Evolutionary conservation across 1,284 basidiomycete species (phyloP), one percentile per base, ranked within the genome.

Genomic region (Naganishia liquefaciens): DNA sequence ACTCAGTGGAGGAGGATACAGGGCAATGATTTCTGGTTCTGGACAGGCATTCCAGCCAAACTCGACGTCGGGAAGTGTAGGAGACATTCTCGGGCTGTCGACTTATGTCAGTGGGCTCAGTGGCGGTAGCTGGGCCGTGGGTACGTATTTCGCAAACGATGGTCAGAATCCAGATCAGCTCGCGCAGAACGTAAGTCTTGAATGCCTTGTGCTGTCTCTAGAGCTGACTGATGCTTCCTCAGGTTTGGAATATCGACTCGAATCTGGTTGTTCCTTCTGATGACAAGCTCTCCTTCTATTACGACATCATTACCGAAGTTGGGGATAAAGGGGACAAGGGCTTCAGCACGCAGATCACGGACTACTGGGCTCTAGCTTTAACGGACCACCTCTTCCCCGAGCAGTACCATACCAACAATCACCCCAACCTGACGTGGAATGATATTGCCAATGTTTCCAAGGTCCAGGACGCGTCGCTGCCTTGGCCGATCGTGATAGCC

Each of bases 401-500:
- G 1, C 69, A 75, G 51, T 79, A 76, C 66, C 73, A 71, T 40
- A 66, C 76, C 13, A 67, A 64, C 54, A 74, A 72, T 43, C 70
- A 64, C 33, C 77, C 79, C 25, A 80, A 80, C 69, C 63, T 76
- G 49, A 78, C 77, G 9, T 69, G 76, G 23, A 70, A 73, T 25
- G 68, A 70, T n/a, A 49, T 73, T 6, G 70, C 74, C 25, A 67
- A 64, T 21, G 55, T 70, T 44, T 68, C 75, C 15, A 55, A 67
- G 27, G 65, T 71, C 2, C 65, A 19, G 60, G 75, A 74, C 60
- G 75, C 70, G 9, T 68, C 68, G 43, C 68, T 77, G 10, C 77
- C 77, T 33, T 70, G 75, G 69, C 76, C 81, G 1, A 79, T 83
- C 70, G 79, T 81, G 69, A 77, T 82, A 43, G 77, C 81, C 4